Base-by-base conservation (phyloP, 768 basidiomycete species). In the Lentinula lateritia region DNA sequence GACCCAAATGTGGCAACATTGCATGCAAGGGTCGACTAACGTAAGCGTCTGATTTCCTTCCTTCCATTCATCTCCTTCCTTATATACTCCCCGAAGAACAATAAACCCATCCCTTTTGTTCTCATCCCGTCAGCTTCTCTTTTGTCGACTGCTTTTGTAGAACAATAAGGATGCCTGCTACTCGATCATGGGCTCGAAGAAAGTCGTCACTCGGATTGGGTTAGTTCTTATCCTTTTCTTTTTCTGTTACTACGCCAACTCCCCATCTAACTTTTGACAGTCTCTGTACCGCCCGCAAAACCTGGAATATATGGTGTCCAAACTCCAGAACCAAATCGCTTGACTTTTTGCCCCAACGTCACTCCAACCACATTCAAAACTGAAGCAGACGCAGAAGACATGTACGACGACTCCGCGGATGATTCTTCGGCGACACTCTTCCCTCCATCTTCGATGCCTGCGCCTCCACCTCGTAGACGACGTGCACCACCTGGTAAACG, bases 281-380 rank as follows among this genome's bases (percentile, higher is more conserved):
- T 56, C 13, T 41, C 55, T 28, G 23, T 43, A 56, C 55, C 41
- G 55, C 55, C 55, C 39, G 55, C 55, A 12, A 56, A 56, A 56
- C 9, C 55, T 23, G 55, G 55, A 20, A 56, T 56, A 20, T 56
- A 56, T 42, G 55, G 55, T 56, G 55, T 56, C 6, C 41, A 59
- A 41, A 13, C 23, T 32, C 23, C 45, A 12, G 48, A 48, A 34
- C 58, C 46, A 8, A 50, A 35, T 28, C 45, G 58, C 32, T 28
- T 88, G 32, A 85, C 83, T 0, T 88, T 88, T 53, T 86, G 85
- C 1, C 84, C 84, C 42, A 86, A 86, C 63, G 75, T 86, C 28
- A 86, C 84, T 0, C 84, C 84, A 1, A 75, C 74, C 2, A 83
- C 83, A 0, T 85, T 76, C 72, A 71, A 71, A 32, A 76, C 77